Conservation (phyloP, 805 yeast species). For the Saturnispora besseyi region DNA sequence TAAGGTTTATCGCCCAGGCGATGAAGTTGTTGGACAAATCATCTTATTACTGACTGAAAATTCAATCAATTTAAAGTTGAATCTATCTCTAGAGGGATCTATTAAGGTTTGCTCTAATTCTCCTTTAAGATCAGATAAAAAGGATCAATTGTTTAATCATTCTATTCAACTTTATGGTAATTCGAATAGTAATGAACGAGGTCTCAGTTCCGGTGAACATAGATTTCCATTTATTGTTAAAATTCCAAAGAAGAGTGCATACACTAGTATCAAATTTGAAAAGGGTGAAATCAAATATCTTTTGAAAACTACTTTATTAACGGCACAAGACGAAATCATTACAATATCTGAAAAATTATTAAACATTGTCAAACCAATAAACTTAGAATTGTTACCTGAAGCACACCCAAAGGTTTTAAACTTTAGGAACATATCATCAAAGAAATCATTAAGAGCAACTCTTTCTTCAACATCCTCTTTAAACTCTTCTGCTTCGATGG, state of each 20-base stretch:
- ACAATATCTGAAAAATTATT: constrained; percentile 48
- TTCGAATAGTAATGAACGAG: constrained; percentile 16
- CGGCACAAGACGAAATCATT: constrained; percentile 17
- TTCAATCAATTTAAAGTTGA: constrained; percentile 43
- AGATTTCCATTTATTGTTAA: constrained; percentile 78
- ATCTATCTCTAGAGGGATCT: constrained; percentile 46
- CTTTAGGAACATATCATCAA: constrained; percentile 40
- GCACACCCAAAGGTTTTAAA: constrained; percentile 59
- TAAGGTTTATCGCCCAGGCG: constrained; percentile 72
- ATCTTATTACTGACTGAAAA: constrained; percentile 49
- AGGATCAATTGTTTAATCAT: constrained; percentile 47
- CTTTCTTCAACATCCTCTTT: constrained; percentile 24
- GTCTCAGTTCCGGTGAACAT: constrained; percentile 75
- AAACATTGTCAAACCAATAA: constrained; percentile 62
- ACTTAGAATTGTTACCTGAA: constrained; percentile 55
- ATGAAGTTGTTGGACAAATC: constrained; percentile 56
- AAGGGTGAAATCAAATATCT: constrained; percentile 71
- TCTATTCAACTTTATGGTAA: constrained; percentile 51
- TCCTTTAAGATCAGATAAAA: constrained; percentile 41
- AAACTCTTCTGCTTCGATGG: constrained; percentile 30
- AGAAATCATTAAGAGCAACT: constrained; percentile 26
- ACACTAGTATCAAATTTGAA: constrained; percentile 72
- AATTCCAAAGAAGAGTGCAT: constrained; percentile 65
- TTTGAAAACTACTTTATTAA: constrained; percentile 30
- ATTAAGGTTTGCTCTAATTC: constrained; percentile 48